A percentile compares a stretch with the other conserved stretches of the same genome.
phyloP scores from a whole-genome alignment of 805 yeast species.

The Suhomyces sp. region DNA sequence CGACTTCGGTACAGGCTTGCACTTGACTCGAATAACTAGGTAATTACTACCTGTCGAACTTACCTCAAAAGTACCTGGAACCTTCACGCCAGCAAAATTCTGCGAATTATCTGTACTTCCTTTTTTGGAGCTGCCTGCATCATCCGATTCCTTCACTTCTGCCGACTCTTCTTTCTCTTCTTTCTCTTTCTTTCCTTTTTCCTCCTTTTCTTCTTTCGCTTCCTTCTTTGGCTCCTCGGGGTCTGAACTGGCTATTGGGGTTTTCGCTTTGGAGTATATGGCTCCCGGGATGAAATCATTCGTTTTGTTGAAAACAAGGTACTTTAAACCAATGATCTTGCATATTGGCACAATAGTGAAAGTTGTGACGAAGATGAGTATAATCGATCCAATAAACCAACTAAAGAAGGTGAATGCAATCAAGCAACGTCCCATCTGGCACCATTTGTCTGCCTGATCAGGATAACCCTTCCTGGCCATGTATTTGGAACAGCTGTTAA shows the following conservation, averaged over 20 bases:
- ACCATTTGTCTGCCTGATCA: background rate
- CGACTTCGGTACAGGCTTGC: constrained; percentile 2
- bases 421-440: constrained; percentile 8
- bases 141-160: background rate
- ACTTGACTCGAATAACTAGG: constrained; percentile 7
- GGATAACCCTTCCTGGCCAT: background rate
- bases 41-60: constrained; percentile 5
- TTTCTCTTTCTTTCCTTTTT: background rate
- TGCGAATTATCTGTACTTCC: background rate
- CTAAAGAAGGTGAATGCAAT: constrained; percentile 9
- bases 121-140: background rate
- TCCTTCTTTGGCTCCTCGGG: background rate
- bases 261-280: background rate
- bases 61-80: constrained; percentile 2
- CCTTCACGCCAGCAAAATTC: background rate
- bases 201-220: background rate
- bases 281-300: constrained; percentile 4
- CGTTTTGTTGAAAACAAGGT: background rate
- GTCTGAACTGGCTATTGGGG: background rate
- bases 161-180: background rate
- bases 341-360: constrained; percentile 4
- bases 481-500: constrained; percentile 5
- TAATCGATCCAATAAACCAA: constrained; percentile 4
- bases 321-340: background rate
- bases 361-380: background rate